A percentile compares a stretch with the other conserved stretches of the same genome.
phyloP scores from a whole-genome alignment of 306 rosid genomes.

The Bauhinia variegata region DNA sequence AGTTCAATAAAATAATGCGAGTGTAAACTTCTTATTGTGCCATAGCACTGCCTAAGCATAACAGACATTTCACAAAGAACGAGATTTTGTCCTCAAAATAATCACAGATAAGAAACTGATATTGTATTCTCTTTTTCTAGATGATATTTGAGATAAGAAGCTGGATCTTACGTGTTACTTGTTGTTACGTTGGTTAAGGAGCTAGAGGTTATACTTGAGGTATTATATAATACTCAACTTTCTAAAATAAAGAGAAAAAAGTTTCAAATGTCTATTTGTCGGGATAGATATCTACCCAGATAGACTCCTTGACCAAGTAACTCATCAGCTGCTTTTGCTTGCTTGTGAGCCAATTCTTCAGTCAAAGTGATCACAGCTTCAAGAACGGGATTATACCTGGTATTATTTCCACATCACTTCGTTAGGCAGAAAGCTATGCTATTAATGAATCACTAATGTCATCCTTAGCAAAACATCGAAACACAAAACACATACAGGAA shows the following conservation, averaged over 20 bases:
- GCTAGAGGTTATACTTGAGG: not conserved
- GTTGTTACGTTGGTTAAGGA: not conserved
- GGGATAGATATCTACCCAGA: slow-evolving; percentile 52
- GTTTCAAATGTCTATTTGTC: slow-evolving; percentile 14
- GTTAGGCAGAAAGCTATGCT: slow-evolving; percentile 6
- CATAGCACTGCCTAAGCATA: slow-evolving; percentile 6
- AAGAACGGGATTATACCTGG: slow-evolving; percentile 67
- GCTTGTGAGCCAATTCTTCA: slow-evolving; percentile 67
- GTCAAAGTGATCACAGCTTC: slow-evolving; percentile 66
- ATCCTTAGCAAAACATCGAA: not conserved
- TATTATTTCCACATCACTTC: slow-evolving; percentile 30
- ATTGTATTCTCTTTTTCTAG: not conserved
- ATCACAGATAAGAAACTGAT: slow-evolving; percentile 2
- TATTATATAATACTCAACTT: slow-evolving; percentile 14
- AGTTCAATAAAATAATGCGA: not conserved
- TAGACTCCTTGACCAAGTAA: slow-evolving; percentile 65
- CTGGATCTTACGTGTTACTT: slow-evolving; percentile 2
- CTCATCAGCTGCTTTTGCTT: slow-evolving; percentile 72
- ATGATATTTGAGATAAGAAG: not conserved
- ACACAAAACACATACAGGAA: not conserved
- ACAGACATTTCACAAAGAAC: not conserved
- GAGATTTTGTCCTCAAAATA: slow-evolving; percentile 11
- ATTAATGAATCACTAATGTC: not conserved
- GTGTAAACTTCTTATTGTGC: not conserved
- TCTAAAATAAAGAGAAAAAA: slow-evolving; percentile 7